Evolutionary conservation across 495 filamentous ascomycete genomes (phyloP).

Genomic region (Aspergillus carlsbadensis): DNA sequence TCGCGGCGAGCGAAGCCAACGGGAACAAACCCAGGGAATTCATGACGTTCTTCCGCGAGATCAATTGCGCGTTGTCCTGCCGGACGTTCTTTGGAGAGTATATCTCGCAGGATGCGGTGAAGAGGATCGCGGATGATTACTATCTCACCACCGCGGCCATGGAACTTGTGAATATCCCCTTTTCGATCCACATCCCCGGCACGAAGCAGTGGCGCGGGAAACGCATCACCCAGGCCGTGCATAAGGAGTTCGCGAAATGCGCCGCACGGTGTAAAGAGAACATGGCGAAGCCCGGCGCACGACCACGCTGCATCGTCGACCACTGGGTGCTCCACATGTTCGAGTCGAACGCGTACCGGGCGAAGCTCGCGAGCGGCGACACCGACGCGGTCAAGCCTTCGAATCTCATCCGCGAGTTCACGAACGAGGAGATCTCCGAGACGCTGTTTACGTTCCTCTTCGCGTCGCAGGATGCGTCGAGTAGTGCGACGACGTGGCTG

Average conservation of each 20-base stretch:
- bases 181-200: conserved; percentile 81
- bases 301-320: conserved; percentile 84
- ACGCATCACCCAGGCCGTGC: conserved; percentile 79
- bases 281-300: conserved; percentile 74
- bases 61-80: conserved; percentile 88
- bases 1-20: conserved; percentile 61
- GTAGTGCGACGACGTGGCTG: conserved; percentile 85
- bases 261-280: conserved; percentile 82
- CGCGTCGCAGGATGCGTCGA: conserved; percentile 92
- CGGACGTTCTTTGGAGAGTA: conserved; percentile 52
- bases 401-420: conserved; percentile 77
- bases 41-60: conserved; percentile 84
- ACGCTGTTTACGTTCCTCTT: conserved; percentile 96
- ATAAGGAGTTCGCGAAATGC: conserved; percentile 81
- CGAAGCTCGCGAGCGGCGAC: conserved; percentile 63
- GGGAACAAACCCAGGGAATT: conserved; percentile 67
- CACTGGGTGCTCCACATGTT: conserved; percentile 83
- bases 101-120: conserved; percentile 57
- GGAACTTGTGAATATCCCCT: conserved; percentile 91
- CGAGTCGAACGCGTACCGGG: conserved; percentile 68
- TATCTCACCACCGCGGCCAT: conserved; percentile 90
- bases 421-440: conserved; percentile 84
- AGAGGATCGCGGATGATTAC: conserved; percentile 93
- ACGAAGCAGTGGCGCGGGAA: conserved; percentile 93
- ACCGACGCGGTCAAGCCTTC: conserved; percentile 69